Conservation (phyloP, 2,329 filamentous ascomycete genomes). For the Aspergillus alliaceus region DNA sequence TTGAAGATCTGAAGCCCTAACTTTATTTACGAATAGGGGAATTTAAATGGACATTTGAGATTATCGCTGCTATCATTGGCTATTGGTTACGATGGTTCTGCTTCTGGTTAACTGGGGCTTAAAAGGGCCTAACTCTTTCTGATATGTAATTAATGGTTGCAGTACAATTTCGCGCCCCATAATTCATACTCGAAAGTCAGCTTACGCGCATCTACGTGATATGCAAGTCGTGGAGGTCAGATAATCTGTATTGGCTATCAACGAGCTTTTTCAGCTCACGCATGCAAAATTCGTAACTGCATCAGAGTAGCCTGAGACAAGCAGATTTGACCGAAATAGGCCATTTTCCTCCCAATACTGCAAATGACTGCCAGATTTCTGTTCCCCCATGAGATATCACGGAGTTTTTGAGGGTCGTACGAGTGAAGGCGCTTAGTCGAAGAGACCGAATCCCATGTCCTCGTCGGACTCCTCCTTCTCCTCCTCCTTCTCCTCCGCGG, state of each 20-base stretch:
- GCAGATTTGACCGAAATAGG: conserved; percentile 29
- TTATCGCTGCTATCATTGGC: neutral
- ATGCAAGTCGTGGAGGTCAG: conserved; percentile 28
- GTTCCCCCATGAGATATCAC: conserved; percentile 69
- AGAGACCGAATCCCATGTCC: conserved; percentile 74
- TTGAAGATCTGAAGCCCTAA: conserved; percentile 9
- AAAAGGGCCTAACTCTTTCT: neutral
- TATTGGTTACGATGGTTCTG: neutral
- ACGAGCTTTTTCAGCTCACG: conserved; percentile 32
- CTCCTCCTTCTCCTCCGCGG: conserved; percentile 70
- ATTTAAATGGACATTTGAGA: neutral
- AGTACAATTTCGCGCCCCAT: neutral
- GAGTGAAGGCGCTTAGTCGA: conserved; percentile 53
- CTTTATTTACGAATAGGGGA: neutral
- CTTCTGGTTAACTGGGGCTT: neutral
- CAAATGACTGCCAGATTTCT: conserved; percentile 33
- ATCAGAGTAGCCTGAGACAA: conserved; percentile 34
- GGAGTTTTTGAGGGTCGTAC: conserved; percentile 30
- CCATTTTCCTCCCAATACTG: conserved; percentile 29
- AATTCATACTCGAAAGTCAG: neutral
- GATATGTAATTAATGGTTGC: neutral
- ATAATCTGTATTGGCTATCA: conserved; percentile 37
- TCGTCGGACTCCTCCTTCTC: conserved; percentile 73
- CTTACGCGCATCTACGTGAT: conserved; percentile 9
- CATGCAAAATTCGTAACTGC: conserved; percentile 39